Evolutionary conservation across 2,329 filamentous ascomycete species (phyloP), one percentile per base, ranked within the genome.

Genomic region (Nigrospora osmanthi): DNA sequence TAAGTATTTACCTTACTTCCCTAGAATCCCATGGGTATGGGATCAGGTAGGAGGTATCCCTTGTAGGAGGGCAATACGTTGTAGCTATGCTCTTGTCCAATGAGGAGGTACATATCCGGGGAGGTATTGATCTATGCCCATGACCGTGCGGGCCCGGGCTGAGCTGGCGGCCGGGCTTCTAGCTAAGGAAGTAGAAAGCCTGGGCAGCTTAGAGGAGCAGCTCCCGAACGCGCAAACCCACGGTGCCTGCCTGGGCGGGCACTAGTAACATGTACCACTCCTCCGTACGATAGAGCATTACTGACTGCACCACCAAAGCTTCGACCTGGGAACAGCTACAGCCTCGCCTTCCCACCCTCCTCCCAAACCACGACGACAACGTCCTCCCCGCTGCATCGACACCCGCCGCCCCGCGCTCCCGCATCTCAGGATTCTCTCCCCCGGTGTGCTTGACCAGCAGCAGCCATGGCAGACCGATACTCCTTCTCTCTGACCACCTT

Each of bases 401-500:
- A 28, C 23, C 23, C 23, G 5, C 23, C 23, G 23, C 16, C 31
- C 39, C 11, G 16, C 39, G 12, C 33, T 45, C 11, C 31, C 30
- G 35, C 43, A 46, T 42, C 28, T 43, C 44, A 46, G 40, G 48
- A 45, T 42, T 38, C 36, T 31, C 10, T 13, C 36, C n/a, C n/a
- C 23, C 31, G 39, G 48, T 46, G 47, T 45, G 40, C 36, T 40
- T 41, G 40, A 54, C 38, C 43, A 40, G 45, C 48, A 37, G 50
- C 48, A 59, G 74, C 54, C 65, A 98, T 98, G 91, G 91, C 93
- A 63, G 93, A 98, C 72, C 81, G 93, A 76, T 98, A 98, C 72
- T 96, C 91, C 45, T 98, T 98, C 83, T 98, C 93, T 49, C 80
- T 98, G 66, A 98, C 93, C 53, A 98, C 93, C 54, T 98, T 98